These are phyloP conservation scores for Penicillium verhagenii DNA, from an alignment of 495 filamentous ascomycete species.

Conservation along the genomic window DNA sequence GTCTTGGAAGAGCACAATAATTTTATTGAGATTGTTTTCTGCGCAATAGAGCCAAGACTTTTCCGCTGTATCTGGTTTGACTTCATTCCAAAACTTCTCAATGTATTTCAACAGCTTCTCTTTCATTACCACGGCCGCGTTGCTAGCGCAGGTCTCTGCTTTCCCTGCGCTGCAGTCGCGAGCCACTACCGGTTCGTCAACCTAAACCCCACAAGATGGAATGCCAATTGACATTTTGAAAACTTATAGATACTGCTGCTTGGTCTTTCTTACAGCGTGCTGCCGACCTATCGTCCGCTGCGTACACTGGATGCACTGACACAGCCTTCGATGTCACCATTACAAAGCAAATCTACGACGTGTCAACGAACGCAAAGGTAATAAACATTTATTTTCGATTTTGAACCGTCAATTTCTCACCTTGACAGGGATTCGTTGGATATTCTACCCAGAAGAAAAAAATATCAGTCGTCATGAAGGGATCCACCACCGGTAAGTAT, in stretches of 20 bases:
- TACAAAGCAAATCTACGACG: slow-evolving; percentile 29
- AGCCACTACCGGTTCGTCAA: slow-evolving; percentile 18
- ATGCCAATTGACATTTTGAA: background rate
- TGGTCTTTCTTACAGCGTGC: slow-evolving; percentile 26
- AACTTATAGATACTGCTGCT: slow-evolving; percentile 21
- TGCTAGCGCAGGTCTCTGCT: slow-evolving; percentile 16
- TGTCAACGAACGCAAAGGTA: slow-evolving; percentile 29
- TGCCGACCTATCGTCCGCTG: slow-evolving; percentile 37
- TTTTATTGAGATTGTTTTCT: too few species aligned
- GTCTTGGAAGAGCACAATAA: background rate
- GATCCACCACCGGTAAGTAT: slow-evolving; percentile 28
- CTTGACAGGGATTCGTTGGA: slow-evolving; percentile 27
- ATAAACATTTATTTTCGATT: too few species aligned
- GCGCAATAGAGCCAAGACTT: too few species aligned
- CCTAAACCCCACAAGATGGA: background rate
- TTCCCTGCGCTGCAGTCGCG: slow-evolving; percentile 13
- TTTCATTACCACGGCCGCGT: background rate
- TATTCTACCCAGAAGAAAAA: slow-evolving; percentile 27
- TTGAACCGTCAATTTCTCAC: background rate
- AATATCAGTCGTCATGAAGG: slow-evolving; percentile 34
- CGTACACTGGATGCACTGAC: slow-evolving; percentile 28
- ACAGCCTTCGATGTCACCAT: slow-evolving; percentile 35
- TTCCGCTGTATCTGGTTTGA: too few species aligned
- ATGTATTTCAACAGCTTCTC: slow-evolving; percentile 12
- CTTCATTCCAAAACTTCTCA: too few species aligned